Percentiles rank a stretch among this genome's conserved stretches.
Conservation (phyloP, 148 eudicot genomes). For the Rhododendron vialii region DNA sequence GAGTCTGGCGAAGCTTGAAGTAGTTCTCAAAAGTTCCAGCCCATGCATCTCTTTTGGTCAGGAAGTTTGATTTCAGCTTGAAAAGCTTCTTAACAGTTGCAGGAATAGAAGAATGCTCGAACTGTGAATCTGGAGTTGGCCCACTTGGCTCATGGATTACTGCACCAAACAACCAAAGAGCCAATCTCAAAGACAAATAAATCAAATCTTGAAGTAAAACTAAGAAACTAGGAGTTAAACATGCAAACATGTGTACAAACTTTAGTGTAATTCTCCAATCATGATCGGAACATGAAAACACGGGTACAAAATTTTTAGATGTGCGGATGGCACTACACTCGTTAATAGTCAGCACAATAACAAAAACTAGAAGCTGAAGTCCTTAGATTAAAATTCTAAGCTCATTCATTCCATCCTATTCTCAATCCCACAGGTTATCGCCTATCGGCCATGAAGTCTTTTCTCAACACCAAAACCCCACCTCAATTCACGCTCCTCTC, state of each 20-base stretch:
- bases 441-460: not conserved
- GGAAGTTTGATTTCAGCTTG: slow-evolving; percentile 66
- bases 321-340: not conserved
- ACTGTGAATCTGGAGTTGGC: slow-evolving; percentile 71
- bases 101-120: slow-evolving; percentile 84
- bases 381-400: not conserved
- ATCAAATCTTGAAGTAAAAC: not conserved
- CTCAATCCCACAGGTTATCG: not conserved
- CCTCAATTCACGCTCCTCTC: not conserved
- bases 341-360: not conserved
- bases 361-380: not conserved
- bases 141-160: slow-evolving; percentile 80
- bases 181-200: not conserved
- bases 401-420: not conserved
- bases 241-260: not conserved
- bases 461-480: not conserved
- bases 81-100: slow-evolving; percentile 91
- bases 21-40: slow-evolving; percentile 88
- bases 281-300: not conserved
- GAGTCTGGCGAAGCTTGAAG: slow-evolving; percentile 65
- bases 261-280: not conserved
- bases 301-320: not conserved
- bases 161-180: slow-evolving; percentile 32
- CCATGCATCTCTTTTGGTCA: slow-evolving; percentile 93
- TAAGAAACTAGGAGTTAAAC: not conserved